phyloP scores from a whole-genome alignment of 345 rosid genomes.

The Syzygium jambos region DNA sequence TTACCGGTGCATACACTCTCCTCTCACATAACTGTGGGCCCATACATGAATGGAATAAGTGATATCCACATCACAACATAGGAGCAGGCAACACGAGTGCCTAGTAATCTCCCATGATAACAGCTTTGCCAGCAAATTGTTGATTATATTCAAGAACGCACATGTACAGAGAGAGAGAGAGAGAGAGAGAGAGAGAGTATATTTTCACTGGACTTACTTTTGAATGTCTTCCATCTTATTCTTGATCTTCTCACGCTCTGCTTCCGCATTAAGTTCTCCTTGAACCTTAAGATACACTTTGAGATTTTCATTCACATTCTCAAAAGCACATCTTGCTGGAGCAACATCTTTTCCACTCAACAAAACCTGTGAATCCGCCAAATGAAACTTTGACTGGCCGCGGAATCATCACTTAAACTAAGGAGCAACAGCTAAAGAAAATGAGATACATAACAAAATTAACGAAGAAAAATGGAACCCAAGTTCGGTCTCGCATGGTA shows the following conservation, averaged over 20 bases:
- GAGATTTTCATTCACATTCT: constrained; percentile 81
- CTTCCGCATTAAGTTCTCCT: constrained; percentile 49
- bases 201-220: constrained; percentile 30
- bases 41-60: background rate
- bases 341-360: constrained; percentile 51
- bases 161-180: background rate
- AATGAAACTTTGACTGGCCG: background rate
- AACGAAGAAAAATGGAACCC: background rate
- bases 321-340: constrained; percentile 67
- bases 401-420: background rate
- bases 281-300: constrained; percentile 70
- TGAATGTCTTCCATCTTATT: constrained; percentile 57
- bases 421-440: background rate
- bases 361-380: constrained; percentile 36
- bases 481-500: background rate
- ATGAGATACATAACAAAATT: background rate
- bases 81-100: background rate
- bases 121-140: background rate
- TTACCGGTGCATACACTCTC: background rate
- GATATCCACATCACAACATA: background rate
- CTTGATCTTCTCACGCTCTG: constrained; percentile 59
- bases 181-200: background rate
- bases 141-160: background rate
- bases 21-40: too few species aligned
- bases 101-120: too few species aligned